Evolutionary conservation across 768 basidiomycete species (phyloP).

Genomic region (Boletellus ananas): DNA sequence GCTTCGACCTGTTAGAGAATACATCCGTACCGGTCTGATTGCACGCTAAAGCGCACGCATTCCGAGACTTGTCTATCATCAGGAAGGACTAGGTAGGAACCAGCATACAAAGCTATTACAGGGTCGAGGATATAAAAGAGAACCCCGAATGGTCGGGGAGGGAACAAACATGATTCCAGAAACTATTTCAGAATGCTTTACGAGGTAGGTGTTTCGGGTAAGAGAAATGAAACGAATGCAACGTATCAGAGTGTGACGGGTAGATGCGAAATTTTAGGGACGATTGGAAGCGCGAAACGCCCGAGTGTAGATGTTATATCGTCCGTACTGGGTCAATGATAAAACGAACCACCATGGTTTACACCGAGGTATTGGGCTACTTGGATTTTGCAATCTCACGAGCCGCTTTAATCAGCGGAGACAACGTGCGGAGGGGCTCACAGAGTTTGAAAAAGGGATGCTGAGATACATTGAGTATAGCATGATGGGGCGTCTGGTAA

Average conservation of each 20-base stretch:
- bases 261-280: constrained; percentile 13
- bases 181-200: constrained; percentile 8
- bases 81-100: constrained; percentile 6
- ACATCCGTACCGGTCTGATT: constrained; percentile 13
- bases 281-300: neutral
- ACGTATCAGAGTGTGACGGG: constrained; percentile 11
- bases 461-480: constrained; percentile 32
- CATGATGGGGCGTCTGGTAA: neutral
- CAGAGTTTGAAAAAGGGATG: constrained; percentile 87
- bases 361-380: constrained; percentile 5
- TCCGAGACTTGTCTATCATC: constrained; percentile 26
- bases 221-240: constrained; percentile 14
- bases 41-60: constrained; percentile 11
- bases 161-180: constrained; percentile 15
- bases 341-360: neutral
- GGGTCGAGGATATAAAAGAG: constrained; percentile 25
- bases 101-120: constrained; percentile 31
- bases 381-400: constrained; percentile 76
- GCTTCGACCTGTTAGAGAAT: constrained; percentile 6
- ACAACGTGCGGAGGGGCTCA: constrained; percentile 81
- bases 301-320: constrained; percentile 16
- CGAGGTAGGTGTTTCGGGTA: constrained; percentile 12
- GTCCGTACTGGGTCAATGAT: constrained; percentile 2
- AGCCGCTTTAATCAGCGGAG: constrained; percentile 90
- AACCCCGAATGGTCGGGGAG: constrained; percentile 5